Evolutionary conservation across 768 basidiomycete species (phyloP), one percentile per base, ranked within the genome.

Genomic region (Termitomyces sp.): DNA sequence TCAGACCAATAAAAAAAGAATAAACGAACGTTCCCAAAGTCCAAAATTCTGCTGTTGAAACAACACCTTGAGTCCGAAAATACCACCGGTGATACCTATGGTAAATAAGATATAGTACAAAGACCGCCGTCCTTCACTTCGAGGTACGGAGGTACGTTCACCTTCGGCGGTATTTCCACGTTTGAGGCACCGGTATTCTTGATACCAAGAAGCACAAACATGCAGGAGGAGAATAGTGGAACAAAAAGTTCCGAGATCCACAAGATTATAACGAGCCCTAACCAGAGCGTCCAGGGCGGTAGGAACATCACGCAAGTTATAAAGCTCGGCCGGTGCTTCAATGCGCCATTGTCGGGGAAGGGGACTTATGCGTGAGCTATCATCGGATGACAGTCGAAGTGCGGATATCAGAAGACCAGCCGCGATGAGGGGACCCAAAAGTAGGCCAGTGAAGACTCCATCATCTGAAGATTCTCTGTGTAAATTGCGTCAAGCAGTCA

Each of bases 391-490:
- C 68, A 61, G 61, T 25, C 68, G 73, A 57, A 83, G 76, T 29
- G 81, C 83, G 49, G 83, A 81, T 66, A 80, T 81, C 62, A 93
- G 75, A 56, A 94, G 71, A 0, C 88, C 86, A 10, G 86, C 80
- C 8, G 92, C 82, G 57, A 96, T 85, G 36, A 96, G 77, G 2
- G 95, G 93, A 12, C 88, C 90, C 37, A 95, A 81, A n/a, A 94
- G 81, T 12, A 96, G 76, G 2, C 90, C 94, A 47, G 89, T 94
- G 60, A 92, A 75, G 29, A 89, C 85, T 14, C 96, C 96, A 71
- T 97, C 94, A 70, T 96, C 95, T 12, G 81, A 74, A 51, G 88
- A 89, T 59, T 91, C 85, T 70, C 94, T 94, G 62, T 12, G 37
- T 36, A 34, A 14, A 9, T 32, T 11, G 10, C 20, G 49, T 71